Base-by-base conservation (phyloP, 331 rosid genomes). In the Phaseolus coccineus region DNA sequence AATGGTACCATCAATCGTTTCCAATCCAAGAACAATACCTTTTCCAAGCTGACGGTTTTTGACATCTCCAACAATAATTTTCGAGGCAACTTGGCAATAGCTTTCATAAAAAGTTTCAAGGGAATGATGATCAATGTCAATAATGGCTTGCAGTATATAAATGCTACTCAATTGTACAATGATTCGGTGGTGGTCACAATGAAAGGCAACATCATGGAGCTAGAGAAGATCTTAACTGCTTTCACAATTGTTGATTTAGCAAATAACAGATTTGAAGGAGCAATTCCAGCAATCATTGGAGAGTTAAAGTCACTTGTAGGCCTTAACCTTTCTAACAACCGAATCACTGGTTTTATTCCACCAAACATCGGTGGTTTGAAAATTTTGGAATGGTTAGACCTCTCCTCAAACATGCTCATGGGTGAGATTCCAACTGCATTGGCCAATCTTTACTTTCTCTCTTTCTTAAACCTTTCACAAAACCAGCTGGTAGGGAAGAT, bases 171-270 rank as follows among this genome's bases (percentile, higher is more conserved):
- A 2, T 4, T 0, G 0, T 72, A 37, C 50, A 1, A 73, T 7
- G 68, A 70, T 22, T 47, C 65, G 3, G 19, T 70, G 0, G 47
- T 0, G 8, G 50, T 78, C 47, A 40, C 22, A 6, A n/a, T 78
- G 4, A 78, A 78, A 40, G 69, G 76, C 4, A 3, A 8, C 24
- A 0, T 0, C 1, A 2, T 28, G 1, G 59, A 35, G 69, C 2
- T 55, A 1, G 15, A 8, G 5, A 39, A 35, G 53, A 67, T 77
- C 44, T 28, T 40, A 42, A 77, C 75, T n/a, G 42, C 46, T n/a
- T 77, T 77, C 48, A 40, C 37, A 53, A 42, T 47, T 12, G 11
- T 39, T 57, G 76, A 77, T 71, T 76, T 71, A 7, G 73, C 80
- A 4, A 73, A 51, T 19, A 83, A 77, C 4, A 63, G 19, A 12